phyloP scores from a whole-genome alignment of 305 asterid genomes.

The Solanum hybrid region DNA sequence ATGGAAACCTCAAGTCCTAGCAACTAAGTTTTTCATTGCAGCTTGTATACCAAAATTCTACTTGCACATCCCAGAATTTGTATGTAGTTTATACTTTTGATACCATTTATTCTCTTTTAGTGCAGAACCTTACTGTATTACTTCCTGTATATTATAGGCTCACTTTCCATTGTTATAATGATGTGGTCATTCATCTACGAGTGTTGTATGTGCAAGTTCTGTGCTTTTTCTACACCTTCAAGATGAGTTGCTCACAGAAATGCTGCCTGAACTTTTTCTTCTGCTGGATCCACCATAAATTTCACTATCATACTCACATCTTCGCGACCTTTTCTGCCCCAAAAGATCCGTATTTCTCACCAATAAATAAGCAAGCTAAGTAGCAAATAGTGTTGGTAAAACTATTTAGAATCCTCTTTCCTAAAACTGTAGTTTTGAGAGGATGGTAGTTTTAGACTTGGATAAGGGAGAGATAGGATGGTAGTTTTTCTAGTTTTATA shows the following conservation, averaged over 20 bases:
- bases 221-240: not conserved
- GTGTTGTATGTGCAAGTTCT: not conserved
- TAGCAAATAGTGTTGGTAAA: not conserved
- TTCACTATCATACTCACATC: not conserved
- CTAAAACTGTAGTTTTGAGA: too few species aligned
- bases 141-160: not conserved
- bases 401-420: not conserved
- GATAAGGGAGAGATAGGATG: not conserved
- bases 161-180: not conserved
- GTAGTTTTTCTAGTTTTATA: not conserved
- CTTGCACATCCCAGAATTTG: not conserved
- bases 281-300: not conserved
- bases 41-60: not conserved
- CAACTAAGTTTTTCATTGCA: not conserved
- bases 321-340: not conserved
- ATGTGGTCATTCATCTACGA: not conserved
- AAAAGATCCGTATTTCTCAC: not conserved
- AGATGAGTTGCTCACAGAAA: not conserved
- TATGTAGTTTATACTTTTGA: not conserved
- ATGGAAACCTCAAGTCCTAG: not conserved
- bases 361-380: not conserved
- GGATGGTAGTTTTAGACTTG: too few species aligned
- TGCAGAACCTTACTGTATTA: not conserved
- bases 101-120: not conserved
- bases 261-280: not conserved